Evolutionary conservation across 2,329 filamentous ascomycete genomes (phyloP), one percentile per base, ranked within the genome.

Genomic region (Nannizziopsis barbatae): DNA sequence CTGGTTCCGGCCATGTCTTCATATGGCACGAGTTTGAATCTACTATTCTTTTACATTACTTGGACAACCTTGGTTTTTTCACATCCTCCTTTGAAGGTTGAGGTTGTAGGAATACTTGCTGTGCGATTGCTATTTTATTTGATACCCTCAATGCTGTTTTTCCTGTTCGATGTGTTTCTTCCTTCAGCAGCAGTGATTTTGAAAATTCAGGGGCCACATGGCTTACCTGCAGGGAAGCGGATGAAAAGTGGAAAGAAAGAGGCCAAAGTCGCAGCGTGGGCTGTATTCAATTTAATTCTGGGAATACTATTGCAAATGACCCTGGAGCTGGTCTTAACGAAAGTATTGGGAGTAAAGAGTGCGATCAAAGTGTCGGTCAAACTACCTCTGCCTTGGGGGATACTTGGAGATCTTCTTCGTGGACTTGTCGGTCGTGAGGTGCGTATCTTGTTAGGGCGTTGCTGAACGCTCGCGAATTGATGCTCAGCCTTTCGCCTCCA

Each of bases 31-130:
- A 88, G 82, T 1, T 72, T 94, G 54, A 95, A 92, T 64, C 69
- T 94, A 18, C 70, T 93, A 53, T 89, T 94, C 71, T 92, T 95
- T 66, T 90, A 88, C 64, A 77, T 94, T 70, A 90, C 86, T 57
- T 95, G 88, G 88, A 80, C 80, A 5, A 90, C 86, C 0, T 75
- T 95, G 30, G 79, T 93, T 35, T 71, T 90, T 2, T 84, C 83
- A 5, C 84, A 93, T 58, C 74, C 82, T 1, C 80, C 85, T 0
- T 71, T 92, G 12, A 76, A 79, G 50, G 78, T 95, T 50, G 86
- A 94, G 63, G 63, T 92, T 1, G 71, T 84, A 45, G 85, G 81
- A 48, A 81, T 82, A 0, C 63, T 86, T 4, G 75, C 77, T 18
- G 71, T 88, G 42, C 81, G 85, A 37, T 50, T 81, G 8, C 55